Base-by-base conservation (phyloP, 306 rosid species). In the Echinosophora koreensis region DNA sequence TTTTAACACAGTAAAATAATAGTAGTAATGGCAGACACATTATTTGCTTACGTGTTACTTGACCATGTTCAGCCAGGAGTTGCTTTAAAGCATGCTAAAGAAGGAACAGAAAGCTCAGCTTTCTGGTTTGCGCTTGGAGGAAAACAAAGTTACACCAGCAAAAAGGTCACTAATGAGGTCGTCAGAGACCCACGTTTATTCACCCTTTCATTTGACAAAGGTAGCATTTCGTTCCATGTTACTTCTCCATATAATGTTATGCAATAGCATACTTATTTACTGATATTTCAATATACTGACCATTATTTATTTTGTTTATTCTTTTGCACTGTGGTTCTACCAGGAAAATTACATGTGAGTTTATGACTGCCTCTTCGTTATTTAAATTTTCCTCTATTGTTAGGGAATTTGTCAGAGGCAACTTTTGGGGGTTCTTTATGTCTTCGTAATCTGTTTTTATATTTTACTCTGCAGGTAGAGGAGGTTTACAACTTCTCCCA, bases 121-220 rank as follows among this genome's bases (percentile, higher is more conserved):
- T 94, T 94, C 93, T 94, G 97, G 98, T 84, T 61, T 85, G 87
- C 93, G 37, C 86, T 94, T 49, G 98, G 98, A 76, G 98, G 97
- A 69, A 94, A 92, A 87, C 93, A 94, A 92, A 84, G 65, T 77
- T 89, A 90, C 83, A 84, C 82, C 49, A 82, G 93, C 77, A 89
- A 90, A 84, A 92, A 89, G 77, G 86, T 76, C 71, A 49, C 89
- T 80, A 82, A 75, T 17, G 97, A 94, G 30, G 67, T 82, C 76
- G 82, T 86, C 74, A 88, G 92, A 78, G 98, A 92, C 57, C 97
- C 95, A 57, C 98, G 92, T 84, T 80, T 94, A 68, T 94, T 90
- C 78, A 44, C 93, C 60, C 85, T 85, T 83, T 92, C 95, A 9
- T 76, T 86, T 73, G 81, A 76, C 65, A 90, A 76, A 88, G 97